Evolutionary conservation across 2,329 filamentous ascomycete genomes (phyloP).

Genomic region (Aspergillus clavatus): DNA sequence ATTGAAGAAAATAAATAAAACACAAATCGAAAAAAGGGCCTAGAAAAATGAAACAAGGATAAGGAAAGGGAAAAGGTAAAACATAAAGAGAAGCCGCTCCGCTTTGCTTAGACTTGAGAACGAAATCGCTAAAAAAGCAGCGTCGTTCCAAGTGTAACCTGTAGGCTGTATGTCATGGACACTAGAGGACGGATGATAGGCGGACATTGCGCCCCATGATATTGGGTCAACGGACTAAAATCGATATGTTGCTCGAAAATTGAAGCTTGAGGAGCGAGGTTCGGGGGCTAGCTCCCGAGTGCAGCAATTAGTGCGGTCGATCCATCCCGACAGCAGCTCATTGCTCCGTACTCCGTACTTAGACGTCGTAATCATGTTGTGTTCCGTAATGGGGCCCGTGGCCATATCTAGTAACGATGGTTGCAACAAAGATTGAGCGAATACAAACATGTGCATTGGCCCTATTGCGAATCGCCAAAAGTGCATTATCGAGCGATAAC

Average conservation of each 20-base stretch:
- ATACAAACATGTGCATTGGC: constrained; percentile 17
- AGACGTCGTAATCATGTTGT: constrained; percentile 3
- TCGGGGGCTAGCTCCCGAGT: constrained; percentile 16
- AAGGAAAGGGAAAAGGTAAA: neutral
- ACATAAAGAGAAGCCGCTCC: neutral
- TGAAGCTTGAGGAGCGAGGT: constrained; percentile 11
- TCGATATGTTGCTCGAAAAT: constrained; percentile 13
- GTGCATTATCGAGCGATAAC: constrained; percentile 19
- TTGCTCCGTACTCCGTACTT: constrained; percentile 6
- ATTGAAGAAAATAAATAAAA: neutral
- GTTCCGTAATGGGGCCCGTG: constrained; percentile 10
- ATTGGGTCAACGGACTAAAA: constrained; percentile 19
- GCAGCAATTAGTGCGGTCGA: constrained; percentile 17
- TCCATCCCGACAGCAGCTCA: constrained; percentile 15
- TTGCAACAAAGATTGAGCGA: neutral
- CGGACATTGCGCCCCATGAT: constrained; percentile 17
- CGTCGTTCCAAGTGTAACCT: constrained; percentile 12
- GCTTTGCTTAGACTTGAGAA: neutral
- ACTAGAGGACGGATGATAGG: constrained; percentile 15
- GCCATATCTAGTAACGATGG: constrained; percentile 5
- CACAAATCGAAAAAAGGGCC: too few species aligned
- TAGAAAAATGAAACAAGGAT: constrained; percentile 5
- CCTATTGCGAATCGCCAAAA: constrained; percentile 22
- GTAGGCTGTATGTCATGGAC: constrained; percentile 10
- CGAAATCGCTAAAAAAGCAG: constrained; percentile 7